phyloP scores from a whole-genome alignment of 2,329 filamentous ascomycete genomes.

The Apiospora malaysiana region DNA sequence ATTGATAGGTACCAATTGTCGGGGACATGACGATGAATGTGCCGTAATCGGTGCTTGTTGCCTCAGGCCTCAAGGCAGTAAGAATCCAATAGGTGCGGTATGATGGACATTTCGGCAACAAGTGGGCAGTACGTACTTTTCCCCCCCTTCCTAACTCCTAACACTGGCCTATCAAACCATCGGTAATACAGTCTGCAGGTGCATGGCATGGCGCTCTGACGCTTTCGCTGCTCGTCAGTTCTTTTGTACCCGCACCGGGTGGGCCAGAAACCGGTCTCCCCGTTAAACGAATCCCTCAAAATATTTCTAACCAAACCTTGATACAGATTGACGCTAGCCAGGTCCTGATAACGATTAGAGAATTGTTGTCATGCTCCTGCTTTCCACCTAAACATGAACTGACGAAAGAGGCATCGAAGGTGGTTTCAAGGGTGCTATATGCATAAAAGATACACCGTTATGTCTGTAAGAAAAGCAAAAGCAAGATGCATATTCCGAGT shows the following conservation, averaged over 20 bases:
- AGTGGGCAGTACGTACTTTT: background rate
- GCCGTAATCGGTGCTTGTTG: background rate
- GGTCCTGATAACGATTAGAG: background rate
- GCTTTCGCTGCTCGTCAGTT: background rate
- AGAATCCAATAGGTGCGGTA: no score
- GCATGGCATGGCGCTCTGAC: background rate
- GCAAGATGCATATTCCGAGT: background rate
- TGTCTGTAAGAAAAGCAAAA: background rate
- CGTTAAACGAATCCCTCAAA: slow-evolving; percentile 9
- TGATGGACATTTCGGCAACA: background rate
- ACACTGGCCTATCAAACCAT: background rate
- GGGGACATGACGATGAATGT: slow-evolving; percentile 16
- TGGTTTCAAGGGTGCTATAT: background rate
- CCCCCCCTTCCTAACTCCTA: no score
- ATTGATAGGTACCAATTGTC: background rate
- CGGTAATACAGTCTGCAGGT: background rate
- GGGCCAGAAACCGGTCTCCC: background rate
- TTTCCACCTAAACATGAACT: background rate
- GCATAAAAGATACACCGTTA: background rate
- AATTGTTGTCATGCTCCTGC: slow-evolving; percentile 8
- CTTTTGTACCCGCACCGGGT: background rate
- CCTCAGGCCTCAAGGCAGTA: slow-evolving; percentile 8
- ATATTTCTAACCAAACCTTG: background rate
- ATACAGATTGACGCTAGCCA: background rate
- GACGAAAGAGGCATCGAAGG: background rate